phyloP scores from a whole-genome alignment of 164 flowering plant genomes.

The Chloranthus sessilifolius region DNA sequence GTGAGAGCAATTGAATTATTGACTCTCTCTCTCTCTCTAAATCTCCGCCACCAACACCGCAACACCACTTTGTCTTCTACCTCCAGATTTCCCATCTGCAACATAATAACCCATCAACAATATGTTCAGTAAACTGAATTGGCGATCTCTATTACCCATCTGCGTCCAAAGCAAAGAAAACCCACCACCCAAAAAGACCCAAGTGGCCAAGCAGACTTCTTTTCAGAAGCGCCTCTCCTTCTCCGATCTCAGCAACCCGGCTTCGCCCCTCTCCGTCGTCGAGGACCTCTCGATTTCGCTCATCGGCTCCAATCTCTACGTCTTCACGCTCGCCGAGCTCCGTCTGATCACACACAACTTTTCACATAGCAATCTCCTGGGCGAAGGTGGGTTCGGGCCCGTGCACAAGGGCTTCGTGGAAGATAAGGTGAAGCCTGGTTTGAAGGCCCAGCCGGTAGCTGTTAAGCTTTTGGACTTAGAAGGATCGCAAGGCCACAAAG shows the following conservation, averaged over 20 bases:
- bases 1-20: too few species aligned
- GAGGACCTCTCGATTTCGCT: conserved; percentile 56
- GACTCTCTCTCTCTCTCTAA: too few species aligned
- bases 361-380: conserved; percentile 45
- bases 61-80: background rate
- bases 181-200: background rate
- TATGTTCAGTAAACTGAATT: conserved; percentile 15
- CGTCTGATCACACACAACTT: conserved; percentile 44
- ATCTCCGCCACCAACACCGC: background rate
- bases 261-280: conserved; percentile 31
- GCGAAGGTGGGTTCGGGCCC: conserved; percentile 82
- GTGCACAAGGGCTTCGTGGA: conserved; percentile 76
- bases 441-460: conserved; percentile 66
- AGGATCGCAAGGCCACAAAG: conserved; percentile 81
- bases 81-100: background rate
- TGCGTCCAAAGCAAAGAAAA: conserved; percentile 23
- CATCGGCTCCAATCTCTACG: conserved; percentile 45
- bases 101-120: too few species aligned
- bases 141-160: conserved; percentile 18
- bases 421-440: conserved; percentile 50
- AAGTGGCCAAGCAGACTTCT: conserved; percentile 21
- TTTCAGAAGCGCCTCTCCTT: conserved; percentile 43
- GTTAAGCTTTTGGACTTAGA: conserved; percentile 71
- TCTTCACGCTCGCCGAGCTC: conserved; percentile 56
- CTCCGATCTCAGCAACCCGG: conserved; percentile 48